Conservation (phyloP, 805 yeast species). For the Suhomyces tanzawaensis region DNA sequence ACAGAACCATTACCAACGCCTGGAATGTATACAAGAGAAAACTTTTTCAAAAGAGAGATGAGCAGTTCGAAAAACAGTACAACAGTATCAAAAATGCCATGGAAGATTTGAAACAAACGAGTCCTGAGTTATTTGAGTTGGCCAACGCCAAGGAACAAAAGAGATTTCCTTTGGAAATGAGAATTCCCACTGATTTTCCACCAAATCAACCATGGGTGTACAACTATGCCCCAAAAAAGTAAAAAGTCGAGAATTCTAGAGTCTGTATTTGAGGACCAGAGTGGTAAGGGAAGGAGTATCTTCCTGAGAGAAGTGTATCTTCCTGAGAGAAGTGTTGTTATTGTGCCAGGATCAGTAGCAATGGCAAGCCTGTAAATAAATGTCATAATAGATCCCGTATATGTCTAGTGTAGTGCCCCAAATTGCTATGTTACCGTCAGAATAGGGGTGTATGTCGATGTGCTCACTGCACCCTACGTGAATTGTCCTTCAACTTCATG, state of each 20-base stretch:
- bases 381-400: too few relatives aligned
- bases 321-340: too few relatives aligned
- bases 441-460: too few relatives aligned
- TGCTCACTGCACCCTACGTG: too few relatives aligned
- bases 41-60: conserved; percentile 39
- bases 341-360: background rate
- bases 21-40: conserved; percentile 67
- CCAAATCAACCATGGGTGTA: conserved; percentile 78
- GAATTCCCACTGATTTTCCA: conserved; percentile 89
- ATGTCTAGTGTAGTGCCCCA: too few relatives aligned
- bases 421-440: too few relatives aligned
- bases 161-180: conserved; percentile 77
- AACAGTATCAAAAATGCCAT: conserved; percentile 66
- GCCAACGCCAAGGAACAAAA: conserved; percentile 60
- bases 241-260: background rate
- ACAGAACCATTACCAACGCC: conserved; percentile 75
- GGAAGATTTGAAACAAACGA: conserved; percentile 55
- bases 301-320: too few relatives aligned
- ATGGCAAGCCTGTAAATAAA: conserved; percentile 1
- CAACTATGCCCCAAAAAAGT: conserved; percentile 29
- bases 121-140: conserved; percentile 54
- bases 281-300: background rate
- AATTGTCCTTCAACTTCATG: too few relatives aligned
- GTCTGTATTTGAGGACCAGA: too few relatives aligned
- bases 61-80: conserved; percentile 58